These are phyloP conservation scores for Claviceps purpurea DNA, from an alignment of 2,329 filamentous ascomycete genomes.

Conservation along the genomic window DNA sequence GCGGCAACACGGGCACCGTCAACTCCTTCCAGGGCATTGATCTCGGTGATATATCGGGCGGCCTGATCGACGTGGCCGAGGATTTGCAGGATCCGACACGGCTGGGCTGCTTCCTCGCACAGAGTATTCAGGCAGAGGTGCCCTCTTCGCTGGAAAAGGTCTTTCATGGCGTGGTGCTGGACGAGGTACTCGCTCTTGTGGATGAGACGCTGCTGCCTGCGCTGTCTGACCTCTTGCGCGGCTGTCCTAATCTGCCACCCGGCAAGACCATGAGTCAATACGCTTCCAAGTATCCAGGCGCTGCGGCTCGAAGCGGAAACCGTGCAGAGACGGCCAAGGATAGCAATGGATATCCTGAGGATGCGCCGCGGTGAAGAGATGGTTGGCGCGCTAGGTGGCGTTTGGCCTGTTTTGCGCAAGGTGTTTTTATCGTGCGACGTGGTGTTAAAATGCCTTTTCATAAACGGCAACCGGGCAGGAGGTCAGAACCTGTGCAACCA, in stretches of 20 bases:
- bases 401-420: not conserved
- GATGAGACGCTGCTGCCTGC: slow-evolving; percentile 1
- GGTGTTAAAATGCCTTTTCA: too few relatives aligned
- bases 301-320: not conserved
- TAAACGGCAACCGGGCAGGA: too few relatives aligned
- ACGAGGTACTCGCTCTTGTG: slow-evolving; percentile 1
- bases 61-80: slow-evolving; percentile 24
- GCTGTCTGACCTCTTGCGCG: not conserved
- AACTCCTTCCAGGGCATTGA: slow-evolving; percentile 35
- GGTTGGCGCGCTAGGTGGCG: not conserved
- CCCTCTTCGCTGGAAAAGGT: slow-evolving; percentile 5
- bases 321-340: slow-evolving; percentile 5
- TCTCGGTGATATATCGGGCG: slow-evolving; percentile 28
- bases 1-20: slow-evolving; percentile 35
- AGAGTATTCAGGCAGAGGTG: slow-evolving; percentile 6
- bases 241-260: slow-evolving; percentile 4
- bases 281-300: slow-evolving; percentile 3
- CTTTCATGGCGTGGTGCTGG: slow-evolving; percentile 1
- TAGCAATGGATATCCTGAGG: slow-evolving; percentile 2
- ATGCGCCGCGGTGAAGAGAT: not conserved
- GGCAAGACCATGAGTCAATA: slow-evolving; percentile 5
- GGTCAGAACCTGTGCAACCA: too few relatives aligned
- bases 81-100: slow-evolving; percentile 1
- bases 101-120: slow-evolving; percentile 2
- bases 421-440: not conserved